Base-by-base conservation (phyloP, 169 alveolate genomes). In the Cryptosporidium baileyi region DNA sequence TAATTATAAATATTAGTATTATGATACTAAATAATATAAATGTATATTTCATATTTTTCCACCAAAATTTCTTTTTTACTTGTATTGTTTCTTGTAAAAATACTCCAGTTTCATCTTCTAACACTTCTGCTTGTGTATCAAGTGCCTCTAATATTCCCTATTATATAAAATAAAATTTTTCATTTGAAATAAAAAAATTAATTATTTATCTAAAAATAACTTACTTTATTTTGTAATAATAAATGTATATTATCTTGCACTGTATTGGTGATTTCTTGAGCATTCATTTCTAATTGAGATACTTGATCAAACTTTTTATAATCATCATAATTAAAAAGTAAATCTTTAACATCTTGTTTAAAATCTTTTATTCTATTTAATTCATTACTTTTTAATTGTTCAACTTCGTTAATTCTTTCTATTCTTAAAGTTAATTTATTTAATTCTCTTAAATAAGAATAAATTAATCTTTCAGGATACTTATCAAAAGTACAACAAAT, bases 51-150 rank as follows among this genome's bases (percentile, higher is more conserved):
- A 74, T 54, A 24, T 74, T 74, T 54, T 74, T 74, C 85, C 85
- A 74, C 85, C 85, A 74, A 41, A 74, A 74, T 28, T 57, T 32
- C 3, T 40, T 74, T 28, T 74, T 74, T n/a, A 51, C 85, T 74
- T 51, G 7, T 3, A 59, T 34, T 11, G 85, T 52, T n/a, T 74
- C 85, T 2, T 41, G 30, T 30, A 74, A 26, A 22, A 74, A 74
- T 17, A 44, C 28, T 38, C 61, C 85, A 32, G 85, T 57, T 54
- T 74, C 85, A n/a, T 22, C 67, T 15, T 74, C 85, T 19, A 74
- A 60, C 9, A 38, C 38, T 54, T 51, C 67, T 22, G 67, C 85
- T 28, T 74, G 65, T 4, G 34, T 61, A 40, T 74, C 85, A 36
- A 74, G 40, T 3, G 61, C 57, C 24, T 74, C 59, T 19, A 74